phyloP scores from a whole-genome alignment of 345 rosid genomes.

The Hypericum androsaemum region DNA sequence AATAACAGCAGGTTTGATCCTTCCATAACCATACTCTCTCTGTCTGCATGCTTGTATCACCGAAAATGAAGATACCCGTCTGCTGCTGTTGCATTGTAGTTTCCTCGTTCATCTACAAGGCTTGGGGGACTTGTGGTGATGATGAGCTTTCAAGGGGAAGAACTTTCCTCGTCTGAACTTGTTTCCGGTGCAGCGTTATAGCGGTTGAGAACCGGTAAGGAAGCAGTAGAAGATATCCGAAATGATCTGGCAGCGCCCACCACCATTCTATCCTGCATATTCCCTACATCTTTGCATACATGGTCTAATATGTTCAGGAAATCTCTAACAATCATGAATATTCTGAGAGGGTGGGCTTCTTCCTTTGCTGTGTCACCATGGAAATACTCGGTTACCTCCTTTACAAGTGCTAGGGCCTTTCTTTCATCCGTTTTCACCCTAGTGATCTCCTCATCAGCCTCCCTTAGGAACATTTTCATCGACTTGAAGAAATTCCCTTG shows the following conservation, averaged over 20 bases:
- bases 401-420: conserved; percentile 62
- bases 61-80: too few species aligned
- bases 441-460: conserved; percentile 77
- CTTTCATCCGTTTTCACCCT: conserved; percentile 63
- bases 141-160: conserved; percentile 47
- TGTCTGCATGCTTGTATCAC: too few species aligned
- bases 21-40: too few species aligned
- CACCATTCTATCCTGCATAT: conserved; percentile 65
- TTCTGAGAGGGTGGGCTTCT: conserved; percentile 88
- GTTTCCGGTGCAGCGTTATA: conserved; percentile 50
- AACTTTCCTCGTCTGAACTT: conserved; percentile 77
- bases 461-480: conserved; percentile 51
- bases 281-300: conserved; percentile 92
- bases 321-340: conserved; percentile 87
- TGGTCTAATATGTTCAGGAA: conserved; percentile 67
- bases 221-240: conserved; percentile 61
- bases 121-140: conserved; percentile 7
- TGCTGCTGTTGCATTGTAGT: not conserved
- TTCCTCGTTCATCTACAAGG: conserved; percentile 3
- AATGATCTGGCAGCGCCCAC: conserved; percentile 84
- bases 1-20: too few species aligned
- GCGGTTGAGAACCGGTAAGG: conserved; percentile 73
- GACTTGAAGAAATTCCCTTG: conserved; percentile 66
- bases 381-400: conserved; percentile 88
- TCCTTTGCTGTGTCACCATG: conserved; percentile 82